Conservation (phyloP, 75 land plant species). For the Cunninghamia lanceolata region DNA sequence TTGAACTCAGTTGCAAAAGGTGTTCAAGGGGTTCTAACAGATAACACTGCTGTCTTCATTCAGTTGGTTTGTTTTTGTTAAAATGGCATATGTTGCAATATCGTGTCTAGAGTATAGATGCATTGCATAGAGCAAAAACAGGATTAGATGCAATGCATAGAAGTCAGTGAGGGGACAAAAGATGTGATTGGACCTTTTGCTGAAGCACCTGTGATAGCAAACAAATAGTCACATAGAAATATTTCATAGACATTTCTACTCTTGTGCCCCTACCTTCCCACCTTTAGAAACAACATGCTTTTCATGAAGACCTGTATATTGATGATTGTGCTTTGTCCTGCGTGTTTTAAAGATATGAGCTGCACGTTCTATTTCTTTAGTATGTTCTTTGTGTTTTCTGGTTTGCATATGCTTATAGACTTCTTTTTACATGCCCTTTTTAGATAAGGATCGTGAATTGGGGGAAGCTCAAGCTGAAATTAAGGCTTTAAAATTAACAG, state of each 20-base stretch:
- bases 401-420: not conserved
- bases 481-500: slow-evolving; percentile 71
- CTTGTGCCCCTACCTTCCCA: not conserved
- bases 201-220: not conserved
- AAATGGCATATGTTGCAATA: not conserved
- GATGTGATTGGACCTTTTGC: not conserved
- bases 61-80: not conserved
- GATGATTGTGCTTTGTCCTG: not conserved
- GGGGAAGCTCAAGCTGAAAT: slow-evolving; percentile 84
- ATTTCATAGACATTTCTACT: not conserved
- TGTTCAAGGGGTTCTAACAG: not conserved
- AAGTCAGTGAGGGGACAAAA: not conserved
- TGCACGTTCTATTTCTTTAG: not conserved
- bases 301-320: not conserved
- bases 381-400: slow-evolving; percentile 2
- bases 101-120: not conserved
- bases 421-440: not conserved
- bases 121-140: not conserved
- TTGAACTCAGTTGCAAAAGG: not conserved
- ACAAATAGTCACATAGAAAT: not conserved
- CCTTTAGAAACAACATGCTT: not conserved
- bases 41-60: not conserved
- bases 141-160: not conserved
- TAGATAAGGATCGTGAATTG: slow-evolving; percentile 84
- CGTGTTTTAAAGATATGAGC: slow-evolving; percentile 7